These are phyloP conservation scores for Periconia macrospinosa DNA, from an alignment of 2,329 filamentous ascomycete species.

Conservation along the genomic window DNA sequence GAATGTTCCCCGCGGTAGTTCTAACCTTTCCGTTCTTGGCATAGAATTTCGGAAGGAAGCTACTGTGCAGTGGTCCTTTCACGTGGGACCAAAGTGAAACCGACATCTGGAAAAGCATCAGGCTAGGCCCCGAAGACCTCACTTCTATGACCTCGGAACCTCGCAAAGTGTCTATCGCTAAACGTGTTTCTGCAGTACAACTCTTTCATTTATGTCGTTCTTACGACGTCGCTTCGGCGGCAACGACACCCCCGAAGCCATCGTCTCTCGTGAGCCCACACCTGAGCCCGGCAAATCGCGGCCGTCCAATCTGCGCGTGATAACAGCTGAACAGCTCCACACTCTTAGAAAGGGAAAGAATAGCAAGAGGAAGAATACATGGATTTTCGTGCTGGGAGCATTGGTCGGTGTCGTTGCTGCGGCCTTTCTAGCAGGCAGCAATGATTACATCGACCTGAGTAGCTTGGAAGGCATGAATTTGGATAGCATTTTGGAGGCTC, in stretches of 20 bases:
- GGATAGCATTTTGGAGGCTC: constrained; percentile 81
- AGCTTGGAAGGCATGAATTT: constrained; percentile 72
- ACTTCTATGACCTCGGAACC: not conserved
- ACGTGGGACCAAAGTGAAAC: constrained; percentile 8
- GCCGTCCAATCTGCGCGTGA: constrained; percentile 52
- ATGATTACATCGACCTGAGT: constrained; percentile 86
- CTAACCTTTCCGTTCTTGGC: not conserved
- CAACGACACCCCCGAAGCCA: constrained; percentile 26
- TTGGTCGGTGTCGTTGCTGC: constrained; percentile 89
- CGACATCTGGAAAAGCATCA: not conserved
- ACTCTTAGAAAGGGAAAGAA: constrained; percentile 47
- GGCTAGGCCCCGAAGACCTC: not conserved
- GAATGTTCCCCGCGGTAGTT: constrained; percentile 1
- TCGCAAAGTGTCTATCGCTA: not conserved
- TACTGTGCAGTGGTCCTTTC: constrained; percentile 14
- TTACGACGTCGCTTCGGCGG: constrained; percentile 42
- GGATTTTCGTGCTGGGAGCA: constrained; percentile 86
- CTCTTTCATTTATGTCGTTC: constrained; percentile 34
- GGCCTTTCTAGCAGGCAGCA: constrained; percentile 84
- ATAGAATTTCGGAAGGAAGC: constrained; percentile 1
- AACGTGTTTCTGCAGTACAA: not conserved
- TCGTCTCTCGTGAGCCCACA: constrained; percentile 44
- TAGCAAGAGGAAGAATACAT: constrained; percentile 71
- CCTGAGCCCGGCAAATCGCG: constrained; percentile 24
- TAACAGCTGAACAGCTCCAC: constrained; percentile 55